Conservation (phyloP, 345 rosid genomes). For the Schrenkiella parvula region DNA sequence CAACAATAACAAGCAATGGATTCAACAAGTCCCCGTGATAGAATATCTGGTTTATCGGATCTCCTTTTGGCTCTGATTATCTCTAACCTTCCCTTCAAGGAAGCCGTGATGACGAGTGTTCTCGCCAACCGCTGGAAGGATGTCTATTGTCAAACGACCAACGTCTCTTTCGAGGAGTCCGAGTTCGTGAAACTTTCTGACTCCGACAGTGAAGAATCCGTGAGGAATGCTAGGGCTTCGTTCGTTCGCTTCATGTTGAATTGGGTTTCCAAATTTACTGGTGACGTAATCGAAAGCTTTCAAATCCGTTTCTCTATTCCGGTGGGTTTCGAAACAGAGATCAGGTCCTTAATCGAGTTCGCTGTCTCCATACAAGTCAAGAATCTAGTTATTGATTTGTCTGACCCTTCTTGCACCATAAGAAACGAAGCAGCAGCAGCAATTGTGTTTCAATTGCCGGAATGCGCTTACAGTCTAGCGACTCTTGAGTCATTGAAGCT, state of each 20-base stretch:
- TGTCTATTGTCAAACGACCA: neutral
- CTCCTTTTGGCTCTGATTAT: neutral
- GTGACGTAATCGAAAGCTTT: conserved; percentile 2
- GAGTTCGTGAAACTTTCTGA: neutral
- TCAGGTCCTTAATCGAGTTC: conserved; percentile 21
- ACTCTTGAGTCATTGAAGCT: conserved; percentile 29
- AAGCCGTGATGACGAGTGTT: neutral
- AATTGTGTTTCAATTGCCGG: conserved; percentile 24
- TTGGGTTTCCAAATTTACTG: conserved; percentile 8
- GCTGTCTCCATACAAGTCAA: conserved; percentile 14
- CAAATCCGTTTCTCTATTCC: conserved; percentile 33
- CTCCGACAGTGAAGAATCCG: neutral
- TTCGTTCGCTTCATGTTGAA: conserved; percentile 16
- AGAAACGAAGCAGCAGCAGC: neutral
- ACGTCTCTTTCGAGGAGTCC: neutral
- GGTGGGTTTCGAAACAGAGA: neutral
- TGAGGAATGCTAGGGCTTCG: neutral
- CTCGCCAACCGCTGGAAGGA: neutral
- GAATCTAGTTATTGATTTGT: conserved; percentile 37
- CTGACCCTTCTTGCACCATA: conserved; percentile 20
- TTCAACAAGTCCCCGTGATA: neutral
- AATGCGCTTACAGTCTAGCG: conserved; percentile 6
- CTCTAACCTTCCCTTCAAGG: neutral
- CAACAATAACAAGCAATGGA: neutral
- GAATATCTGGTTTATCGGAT: neutral